These are phyloP conservation scores for Mortierella sp. DNA, from an alignment of 371 early-diverging fungal genomes.

Conservation along the genomic window DNA sequence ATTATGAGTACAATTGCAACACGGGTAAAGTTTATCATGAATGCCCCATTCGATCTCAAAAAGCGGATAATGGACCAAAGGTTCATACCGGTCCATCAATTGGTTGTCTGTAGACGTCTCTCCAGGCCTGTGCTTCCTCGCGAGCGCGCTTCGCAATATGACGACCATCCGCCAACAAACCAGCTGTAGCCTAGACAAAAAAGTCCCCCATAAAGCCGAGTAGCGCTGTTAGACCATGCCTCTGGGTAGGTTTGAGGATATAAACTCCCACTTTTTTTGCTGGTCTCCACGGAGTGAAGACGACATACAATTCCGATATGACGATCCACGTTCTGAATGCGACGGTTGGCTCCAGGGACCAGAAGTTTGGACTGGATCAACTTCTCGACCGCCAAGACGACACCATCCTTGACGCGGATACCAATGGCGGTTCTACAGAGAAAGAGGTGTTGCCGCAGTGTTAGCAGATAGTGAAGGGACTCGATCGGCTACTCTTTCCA, in stretches of 20 bases:
- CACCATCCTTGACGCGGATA: conserved; percentile 93
- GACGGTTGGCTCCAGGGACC: conserved; percentile 91
- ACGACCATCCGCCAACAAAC: conserved; percentile 95
- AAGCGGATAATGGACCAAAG: background rate
- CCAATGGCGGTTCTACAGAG: conserved; percentile 89
- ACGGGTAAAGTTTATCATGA: background rate
- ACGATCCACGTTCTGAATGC: conserved; percentile 91
- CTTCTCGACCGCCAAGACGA: conserved; percentile 96
- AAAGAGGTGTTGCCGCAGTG: background rate
- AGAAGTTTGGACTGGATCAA: conserved; percentile 94
- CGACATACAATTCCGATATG: conserved; percentile 91
- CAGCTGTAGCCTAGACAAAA: conserved; percentile 82
- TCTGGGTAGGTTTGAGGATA: too few relatives aligned
- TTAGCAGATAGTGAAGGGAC: background rate
- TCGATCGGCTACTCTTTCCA: background rate
- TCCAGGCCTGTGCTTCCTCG: conserved; percentile 92
- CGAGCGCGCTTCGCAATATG: conserved; percentile 91
- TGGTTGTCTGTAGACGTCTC: conserved; percentile 84
- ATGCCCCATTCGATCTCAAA: background rate
- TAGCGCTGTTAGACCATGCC: background rate
- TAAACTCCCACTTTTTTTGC: too few relatives aligned
- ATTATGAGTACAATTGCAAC: background rate
- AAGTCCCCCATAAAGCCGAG: background rate
- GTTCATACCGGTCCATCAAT: conserved; percentile 81
- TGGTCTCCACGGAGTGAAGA: background rate